Conservation (phyloP, 192 early-diverging fungal species). For the Backusella morwellensis region DNA sequence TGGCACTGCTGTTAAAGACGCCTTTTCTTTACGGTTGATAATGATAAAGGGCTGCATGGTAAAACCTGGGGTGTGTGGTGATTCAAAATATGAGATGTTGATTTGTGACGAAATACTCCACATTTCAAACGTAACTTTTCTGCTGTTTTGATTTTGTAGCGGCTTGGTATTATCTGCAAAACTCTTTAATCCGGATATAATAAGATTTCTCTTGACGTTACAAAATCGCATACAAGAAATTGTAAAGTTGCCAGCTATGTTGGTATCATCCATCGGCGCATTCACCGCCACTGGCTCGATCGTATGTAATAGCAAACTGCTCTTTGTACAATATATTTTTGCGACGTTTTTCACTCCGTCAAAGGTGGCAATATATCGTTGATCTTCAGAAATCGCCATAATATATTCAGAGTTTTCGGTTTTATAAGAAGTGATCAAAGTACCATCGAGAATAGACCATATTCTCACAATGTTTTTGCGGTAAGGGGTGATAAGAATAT, state of each 20-base stretch:
- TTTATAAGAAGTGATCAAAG: not conserved
- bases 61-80: not conserved
- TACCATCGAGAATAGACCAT: not conserved
- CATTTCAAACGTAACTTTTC: not conserved
- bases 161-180: not conserved
- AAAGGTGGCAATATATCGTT: not conserved
- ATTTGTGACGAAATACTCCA: not conserved
- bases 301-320: not conserved
- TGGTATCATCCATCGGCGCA: not conserved
- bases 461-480: not conserved
- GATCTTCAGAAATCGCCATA: not conserved
- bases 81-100: not conserved
- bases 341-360: not conserved
- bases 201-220: not conserved
- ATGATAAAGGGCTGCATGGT: not conserved
- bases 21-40: not conserved
- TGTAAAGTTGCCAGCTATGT: not conserved
- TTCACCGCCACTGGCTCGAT: not conserved
- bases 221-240: constrained; percentile 2
- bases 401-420: not conserved
- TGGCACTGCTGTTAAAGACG: not conserved
- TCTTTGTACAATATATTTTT: not conserved
- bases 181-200: not conserved
- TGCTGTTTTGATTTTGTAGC: not conserved
- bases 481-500: not conserved